These are phyloP conservation scores for Rhododendron molle DNA, from an alignment of 148 eudicot species.

Conservation along the genomic window DNA sequence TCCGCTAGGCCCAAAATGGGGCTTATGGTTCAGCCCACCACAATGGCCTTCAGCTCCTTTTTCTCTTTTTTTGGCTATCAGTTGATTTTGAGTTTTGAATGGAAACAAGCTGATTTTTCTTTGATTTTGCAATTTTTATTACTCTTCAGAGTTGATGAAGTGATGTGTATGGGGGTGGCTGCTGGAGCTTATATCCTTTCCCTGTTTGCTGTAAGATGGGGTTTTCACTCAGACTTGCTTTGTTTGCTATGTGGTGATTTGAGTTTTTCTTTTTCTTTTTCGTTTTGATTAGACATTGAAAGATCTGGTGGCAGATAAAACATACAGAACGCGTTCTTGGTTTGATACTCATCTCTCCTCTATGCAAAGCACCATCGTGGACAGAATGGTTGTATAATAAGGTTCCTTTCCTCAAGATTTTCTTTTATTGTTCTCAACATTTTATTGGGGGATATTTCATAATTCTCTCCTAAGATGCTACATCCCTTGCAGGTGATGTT, in stretches of 20 bases:
- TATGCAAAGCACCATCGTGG: slow-evolving; percentile 30
- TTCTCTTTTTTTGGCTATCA: no score
- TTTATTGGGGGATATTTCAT: no score
- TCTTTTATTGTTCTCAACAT: no score
- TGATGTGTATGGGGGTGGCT: slow-evolving; percentile 26
- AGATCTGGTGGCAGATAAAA: slow-evolving; percentile 15
- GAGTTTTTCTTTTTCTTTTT: neutral
- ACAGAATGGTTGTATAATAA: slow-evolving; percentile 27
- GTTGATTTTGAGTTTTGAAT: no score
- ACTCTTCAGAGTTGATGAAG: neutral
- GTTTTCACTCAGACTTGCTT: neutral
- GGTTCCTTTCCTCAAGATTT: slow-evolving; percentile 5
- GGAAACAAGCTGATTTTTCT: no score
- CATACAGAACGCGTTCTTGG: slow-evolving; percentile 24
- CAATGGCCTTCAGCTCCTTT: no score
- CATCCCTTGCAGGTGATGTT: slow-evolving; percentile 10
- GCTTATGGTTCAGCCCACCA: no score
- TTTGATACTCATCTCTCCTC: slow-evolving; percentile 27
- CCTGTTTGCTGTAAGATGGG: slow-evolving; percentile 24
- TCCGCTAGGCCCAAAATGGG: no score
- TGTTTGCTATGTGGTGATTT: neutral
- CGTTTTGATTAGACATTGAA: neutral
- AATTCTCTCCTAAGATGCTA: neutral
- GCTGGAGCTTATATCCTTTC: slow-evolving; percentile 33
- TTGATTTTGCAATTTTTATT: no score